Conservation (phyloP, 257 asterid species). For the Parsonsia alboflavescens region DNA sequence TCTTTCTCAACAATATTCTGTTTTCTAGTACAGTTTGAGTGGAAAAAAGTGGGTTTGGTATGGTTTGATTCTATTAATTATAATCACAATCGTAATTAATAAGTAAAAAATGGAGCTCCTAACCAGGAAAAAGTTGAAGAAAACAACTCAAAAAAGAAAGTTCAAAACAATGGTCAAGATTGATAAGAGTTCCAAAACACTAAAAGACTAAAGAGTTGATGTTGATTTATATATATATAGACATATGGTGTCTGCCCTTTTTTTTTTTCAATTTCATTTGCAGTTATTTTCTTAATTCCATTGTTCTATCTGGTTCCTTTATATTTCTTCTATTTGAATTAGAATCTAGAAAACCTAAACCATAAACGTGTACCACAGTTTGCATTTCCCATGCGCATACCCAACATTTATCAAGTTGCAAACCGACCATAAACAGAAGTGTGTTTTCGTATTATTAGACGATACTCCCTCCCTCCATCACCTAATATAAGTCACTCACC, state of each 20-base stretch:
- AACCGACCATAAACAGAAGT: constrained; percentile 1
- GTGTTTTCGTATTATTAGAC: too few relatives aligned
- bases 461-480: too few relatives aligned
- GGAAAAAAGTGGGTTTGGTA: constrained; percentile 10
- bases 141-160: neutral
- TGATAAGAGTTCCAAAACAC: neutral
- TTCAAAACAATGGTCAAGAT: constrained; percentile 6
- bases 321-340: neutral
- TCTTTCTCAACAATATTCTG: neutral
- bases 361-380: constrained; percentile 4
- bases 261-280: neutral
- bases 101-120: neutral
- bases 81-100: neutral
- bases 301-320: neutral
- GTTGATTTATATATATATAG: neutral
- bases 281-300: too few relatives aligned
- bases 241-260: too few relatives aligned
- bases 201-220: neutral
- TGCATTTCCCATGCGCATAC: constrained; percentile 8
- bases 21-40: neutral
- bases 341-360: constrained; percentile 4
- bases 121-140: neutral
- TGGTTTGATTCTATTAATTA: constrained; percentile 2
- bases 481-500: too few relatives aligned
- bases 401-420: neutral